Evolutionary conservation across 306 rosid genomes (phyloP).

Genomic region (Acacia confusa): DNA sequence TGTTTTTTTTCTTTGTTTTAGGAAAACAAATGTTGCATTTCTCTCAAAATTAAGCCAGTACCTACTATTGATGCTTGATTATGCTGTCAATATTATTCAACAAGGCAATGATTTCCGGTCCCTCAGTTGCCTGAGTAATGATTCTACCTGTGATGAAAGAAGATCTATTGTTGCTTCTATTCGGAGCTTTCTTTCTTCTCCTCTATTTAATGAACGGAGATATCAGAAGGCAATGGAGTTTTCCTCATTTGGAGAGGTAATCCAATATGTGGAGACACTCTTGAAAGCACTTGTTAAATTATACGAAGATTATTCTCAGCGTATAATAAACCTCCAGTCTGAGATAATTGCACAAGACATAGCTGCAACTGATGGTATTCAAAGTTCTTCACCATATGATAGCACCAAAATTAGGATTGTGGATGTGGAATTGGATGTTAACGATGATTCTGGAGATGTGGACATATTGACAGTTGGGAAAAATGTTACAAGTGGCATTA

Average conservation of each 20-base stretch:
- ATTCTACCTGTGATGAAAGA: conserved; percentile 47
- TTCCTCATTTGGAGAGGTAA: conserved; percentile 49
- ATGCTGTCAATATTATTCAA: conserved; percentile 53
- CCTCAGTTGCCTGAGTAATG: conserved; percentile 49
- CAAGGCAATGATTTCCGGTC: conserved; percentile 48
- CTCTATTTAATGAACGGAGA: conserved; percentile 50
- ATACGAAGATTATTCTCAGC: conserved; percentile 62
- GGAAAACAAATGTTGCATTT: conserved; percentile 60
- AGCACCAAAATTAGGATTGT: conserved; percentile 60
- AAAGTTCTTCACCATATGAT: conserved; percentile 39
- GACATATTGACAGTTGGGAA: conserved; percentile 49
- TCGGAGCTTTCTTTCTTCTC: conserved; percentile 62
- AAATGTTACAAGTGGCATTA: conserved; percentile 37
- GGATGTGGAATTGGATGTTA: conserved; percentile 82
- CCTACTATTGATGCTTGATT: conserved; percentile 58
- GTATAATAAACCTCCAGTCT: conserved; percentile 44
- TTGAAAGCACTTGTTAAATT: conserved; percentile 60
- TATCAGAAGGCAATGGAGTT: conserved; percentile 45
- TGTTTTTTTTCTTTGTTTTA: conserved; percentile 42
- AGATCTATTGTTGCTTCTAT: conserved; percentile 54
- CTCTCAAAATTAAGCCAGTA: conserved; percentile 51
- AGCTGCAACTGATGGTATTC: conserved; percentile 42
- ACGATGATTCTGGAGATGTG: conserved; percentile 63
- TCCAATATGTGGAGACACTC: conserved; percentile 59
- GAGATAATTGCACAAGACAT: conserved; percentile 44